Evolutionary conservation across 306 rosid genomes (phyloP).

Genomic region (Trifolium subterraneum): DNA sequence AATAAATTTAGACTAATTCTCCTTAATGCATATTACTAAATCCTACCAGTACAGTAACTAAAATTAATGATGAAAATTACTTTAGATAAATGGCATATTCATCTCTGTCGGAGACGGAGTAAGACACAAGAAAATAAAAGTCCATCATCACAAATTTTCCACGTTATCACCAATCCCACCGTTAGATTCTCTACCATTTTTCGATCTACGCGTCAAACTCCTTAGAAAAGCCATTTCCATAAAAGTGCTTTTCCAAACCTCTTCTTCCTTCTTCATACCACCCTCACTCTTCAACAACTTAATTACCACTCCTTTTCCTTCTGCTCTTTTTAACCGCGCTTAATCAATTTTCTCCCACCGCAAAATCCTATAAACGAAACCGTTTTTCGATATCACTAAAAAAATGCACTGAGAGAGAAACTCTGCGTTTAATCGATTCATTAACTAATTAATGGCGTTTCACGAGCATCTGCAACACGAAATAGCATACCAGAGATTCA

Average conservation of each 20-base stretch:
- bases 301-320: neutral
- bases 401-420: constrained; percentile 35
- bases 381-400: neutral
- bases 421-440: neutral
- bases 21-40: no score
- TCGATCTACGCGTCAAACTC: constrained; percentile 42
- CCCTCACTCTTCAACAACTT: neutral
- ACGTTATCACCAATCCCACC: constrained; percentile 57
- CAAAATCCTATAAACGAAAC: neutral
- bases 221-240: constrained; percentile 32
- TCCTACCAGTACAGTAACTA: no score
- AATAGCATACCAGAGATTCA: constrained; percentile 62
- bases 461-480: constrained; percentile 61
- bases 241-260: constrained; percentile 39
- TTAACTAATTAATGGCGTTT: constrained; percentile 56
- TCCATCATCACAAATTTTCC: constrained; percentile 38
- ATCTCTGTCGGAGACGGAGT: no score
- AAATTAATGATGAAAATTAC: no score
- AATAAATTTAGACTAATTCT: no score
- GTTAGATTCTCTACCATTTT: constrained; percentile 40
- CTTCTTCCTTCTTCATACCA: constrained; percentile 3
- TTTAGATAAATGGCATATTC: no score
- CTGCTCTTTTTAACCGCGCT: neutral
- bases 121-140: no score
- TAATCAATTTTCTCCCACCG: no score